Conservation (phyloP, 371 early-diverging fungal species). For the Rhizopus arrhizus region DNA sequence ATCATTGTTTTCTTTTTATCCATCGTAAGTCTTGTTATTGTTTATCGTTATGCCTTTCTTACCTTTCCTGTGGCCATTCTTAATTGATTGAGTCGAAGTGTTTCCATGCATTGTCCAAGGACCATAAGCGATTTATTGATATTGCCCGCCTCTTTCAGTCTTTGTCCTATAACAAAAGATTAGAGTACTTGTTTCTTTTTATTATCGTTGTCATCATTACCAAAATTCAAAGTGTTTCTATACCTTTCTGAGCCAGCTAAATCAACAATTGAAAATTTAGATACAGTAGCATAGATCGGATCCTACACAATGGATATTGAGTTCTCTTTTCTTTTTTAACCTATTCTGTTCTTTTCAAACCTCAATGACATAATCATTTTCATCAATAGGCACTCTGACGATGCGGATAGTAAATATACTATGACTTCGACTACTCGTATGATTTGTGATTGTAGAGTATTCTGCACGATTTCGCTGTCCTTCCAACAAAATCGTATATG, state of each 20-base stretch:
- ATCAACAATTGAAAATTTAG: conserved; percentile 86
- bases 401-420: conserved; percentile 74
- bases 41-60: not conserved
- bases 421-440: conserved; percentile 69
- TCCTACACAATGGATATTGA: conserved; percentile 34
- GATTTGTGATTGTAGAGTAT: conserved; percentile 64
- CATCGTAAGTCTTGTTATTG: not conserved
- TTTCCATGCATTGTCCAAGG: conserved; percentile 87
- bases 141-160: conserved; percentile 89
- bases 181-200: conserved; percentile 70
- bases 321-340: not conserved
- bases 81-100: conserved; percentile 60
- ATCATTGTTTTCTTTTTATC: conserved; percentile 24
- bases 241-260: conserved; percentile 95
- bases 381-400: conserved; percentile 57
- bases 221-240: conserved; percentile 74
- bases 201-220: conserved; percentile 76
- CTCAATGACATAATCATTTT: conserved; percentile 50
- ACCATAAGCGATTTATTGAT: conserved; percentile 95
- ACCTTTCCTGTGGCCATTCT: conserved; percentile 48
- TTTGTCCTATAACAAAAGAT: conserved; percentile 52
- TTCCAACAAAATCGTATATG: conserved; percentile 56
- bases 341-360: conserved; percentile 21
- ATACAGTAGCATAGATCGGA: conserved; percentile 46
- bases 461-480: conserved; percentile 68